Base-by-base conservation (phyloP, 139 green algal species). In the Coelastrella sp. region DNA sequence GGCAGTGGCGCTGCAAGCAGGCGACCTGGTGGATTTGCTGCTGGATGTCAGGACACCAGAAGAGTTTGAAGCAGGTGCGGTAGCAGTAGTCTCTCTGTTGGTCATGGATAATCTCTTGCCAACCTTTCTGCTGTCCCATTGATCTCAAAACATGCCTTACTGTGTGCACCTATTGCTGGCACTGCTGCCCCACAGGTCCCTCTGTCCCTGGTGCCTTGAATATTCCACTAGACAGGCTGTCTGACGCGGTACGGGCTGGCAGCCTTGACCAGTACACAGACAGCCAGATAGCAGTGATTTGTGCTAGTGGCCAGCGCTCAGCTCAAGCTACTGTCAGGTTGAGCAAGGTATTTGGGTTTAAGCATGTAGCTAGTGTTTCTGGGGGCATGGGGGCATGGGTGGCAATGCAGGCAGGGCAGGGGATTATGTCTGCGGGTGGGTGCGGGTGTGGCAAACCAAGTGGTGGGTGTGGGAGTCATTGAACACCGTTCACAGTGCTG, bases 271-370 rank as follows among this genome's bases (percentile, higher is more conserved):
- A 20, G 4, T 74, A 76, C 72, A 74, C 56, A 22, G 74, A 27
- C 25, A 35, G 74, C 0, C 73, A 74, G 8, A 25, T 90, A 12
- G 85, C 85, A 15, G 85, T 90, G 49, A 27, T 90, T 20, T 90
- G 85, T 57, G 73, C 58, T 4, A 78, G 24, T 9, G 85, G 85
- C 7, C 72, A 83, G 73, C 58, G 85, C 8, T 90, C 85, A 19
- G 73, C 85, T 8, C 85, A 90, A 25, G 85, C 85, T 6, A 90
- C 85, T n/a, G 85, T 90, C 57, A 22, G 85, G 22, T 59, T 90
- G n/a, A 90, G 24, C 58, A 83, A 84, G 63, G 63, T 90, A 12
- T 90, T 90, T 56, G 63, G 35, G 8, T 90, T 90, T 61, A 17
- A 84, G 22, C 24, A 78, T 15, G 85, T 90, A 0, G 25, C 11